Conservation (phyloP, 106 monocot genomes). For the Dioscorea zingiberensis region DNA sequence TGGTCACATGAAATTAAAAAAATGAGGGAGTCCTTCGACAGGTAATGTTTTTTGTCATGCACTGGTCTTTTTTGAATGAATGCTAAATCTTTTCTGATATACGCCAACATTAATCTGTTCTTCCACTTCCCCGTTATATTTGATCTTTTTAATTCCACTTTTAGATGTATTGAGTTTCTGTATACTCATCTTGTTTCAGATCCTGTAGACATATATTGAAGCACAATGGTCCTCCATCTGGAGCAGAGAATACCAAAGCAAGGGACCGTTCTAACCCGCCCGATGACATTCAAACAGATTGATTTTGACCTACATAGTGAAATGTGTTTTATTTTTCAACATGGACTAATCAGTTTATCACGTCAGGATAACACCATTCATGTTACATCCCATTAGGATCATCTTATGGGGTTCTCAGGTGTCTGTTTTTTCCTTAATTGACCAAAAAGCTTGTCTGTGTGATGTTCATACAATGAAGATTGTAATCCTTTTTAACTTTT, state of each 20-base stretch:
- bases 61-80: too few relatives aligned
- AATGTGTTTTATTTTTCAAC: too few relatives aligned
- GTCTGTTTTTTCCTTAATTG: too few relatives aligned
- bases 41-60: constrained; percentile 16
- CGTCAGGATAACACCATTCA: too few relatives aligned
- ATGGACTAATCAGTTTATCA: too few relatives aligned
- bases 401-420: too few relatives aligned
- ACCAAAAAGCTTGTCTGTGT: too few relatives aligned
- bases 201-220: constrained; percentile 34
- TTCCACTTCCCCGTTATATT: not conserved
- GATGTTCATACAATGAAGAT: too few relatives aligned
- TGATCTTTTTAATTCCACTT: not conserved
- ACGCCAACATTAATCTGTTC: not conserved
- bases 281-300: constrained; percentile 20
- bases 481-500: too few relatives aligned
- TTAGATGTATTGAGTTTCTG: not conserved
- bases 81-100: too few relatives aligned
- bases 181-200: constrained; percentile 14
- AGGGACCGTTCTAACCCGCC: constrained; percentile 14
- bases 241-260: constrained; percentile 32
- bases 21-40: constrained; percentile 45
- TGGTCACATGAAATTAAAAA: constrained; percentile 75
- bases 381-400: too few relatives aligned
- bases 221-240: constrained; percentile 23
- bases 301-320: not conserved